Conservation (phyloP, 257 asterid genomes). For the Leonotis leonurus region DNA sequence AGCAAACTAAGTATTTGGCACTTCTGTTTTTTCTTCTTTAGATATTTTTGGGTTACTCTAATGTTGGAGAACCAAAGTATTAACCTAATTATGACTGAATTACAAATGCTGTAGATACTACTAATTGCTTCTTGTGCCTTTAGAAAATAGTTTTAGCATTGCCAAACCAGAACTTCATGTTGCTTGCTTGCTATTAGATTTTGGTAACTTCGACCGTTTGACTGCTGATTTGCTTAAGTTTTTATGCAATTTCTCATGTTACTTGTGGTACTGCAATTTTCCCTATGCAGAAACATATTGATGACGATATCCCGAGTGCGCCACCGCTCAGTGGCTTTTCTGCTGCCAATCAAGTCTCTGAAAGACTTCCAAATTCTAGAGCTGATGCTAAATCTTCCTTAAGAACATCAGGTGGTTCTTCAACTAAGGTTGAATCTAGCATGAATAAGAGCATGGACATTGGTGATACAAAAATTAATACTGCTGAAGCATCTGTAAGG, state of each 20-base stretch:
- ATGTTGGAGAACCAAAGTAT: no score
- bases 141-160: background rate
- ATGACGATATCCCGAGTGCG: slow-evolving; percentile 68
- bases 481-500: slow-evolving; percentile 44
- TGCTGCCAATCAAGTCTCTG: slow-evolving; percentile 31
- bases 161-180: background rate
- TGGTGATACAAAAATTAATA: slow-evolving; percentile 25
- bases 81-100: no score
- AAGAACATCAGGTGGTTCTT: slow-evolving; percentile 29
- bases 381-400: slow-evolving; percentile 24
- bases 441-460: slow-evolving; percentile 14
- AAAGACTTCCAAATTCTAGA: slow-evolving; percentile 18
- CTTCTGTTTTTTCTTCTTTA: no score
- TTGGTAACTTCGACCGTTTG: background rate
- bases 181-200: background rate
- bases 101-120: no score
- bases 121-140: background rate
- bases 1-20: no score
- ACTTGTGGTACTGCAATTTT: slow-evolving; percentile 4
- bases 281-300: slow-evolving; percentile 22
- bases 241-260: slow-evolving; percentile 10
- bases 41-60: no score
- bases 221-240: background rate
- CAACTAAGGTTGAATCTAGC: slow-evolving; percentile 27
- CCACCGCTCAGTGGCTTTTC: slow-evolving; percentile 50